Evolutionary conservation across 257 asterid species (phyloP), one percentile per base, ranked within the genome.

Genomic region (Nicotiana paniculata): DNA sequence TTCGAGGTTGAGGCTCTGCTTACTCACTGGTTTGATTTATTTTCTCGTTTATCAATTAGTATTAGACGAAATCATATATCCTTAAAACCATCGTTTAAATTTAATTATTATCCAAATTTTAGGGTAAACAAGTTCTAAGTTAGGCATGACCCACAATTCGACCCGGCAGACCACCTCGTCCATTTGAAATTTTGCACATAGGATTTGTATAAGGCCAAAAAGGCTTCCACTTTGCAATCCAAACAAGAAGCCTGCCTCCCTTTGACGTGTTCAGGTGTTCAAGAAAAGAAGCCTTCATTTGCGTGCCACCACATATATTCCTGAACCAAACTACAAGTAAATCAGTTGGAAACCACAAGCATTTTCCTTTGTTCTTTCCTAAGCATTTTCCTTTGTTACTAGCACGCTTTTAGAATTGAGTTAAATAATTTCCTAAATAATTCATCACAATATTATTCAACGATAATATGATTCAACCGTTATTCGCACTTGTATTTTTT

Each of bases 401-500:
- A 48, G 11, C 79, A 74, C 8, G 26, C 43, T 48, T 74, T 6
- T 35, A 48, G 39, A 39, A 7, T 70, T 10, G 35, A 70, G 77
- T 70, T 70, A 21, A 21, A 21, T 21, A 70, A 28, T 28, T 28
- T 1, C 24, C 24, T 21, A 21, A 21, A 28, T 28, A 72, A 81
- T 21, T 21, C 24, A 21, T 21, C 24, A 21, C 24, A 21, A 21
- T 21, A 21, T 21, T 6, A 58, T 39, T 16, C 18, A 57, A 48
- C 10, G 17, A 5, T n/a, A 82, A 66, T 81, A 94, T 94, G 97
- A 87, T 88, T 79, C 97, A 91, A 84, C 98, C 97, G 43, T 88
- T 90, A n/a, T 93, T 86, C 12, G 87, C 77, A 2, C 90, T 94
- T 35, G 97, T 93, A 16, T 86, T 88, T 76, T 86, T 84, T 3